Percentiles rank a stretch among this genome's conserved stretches.
These are phyloP conservation scores for Gilbertella persicaria DNA, from an alignment of 371 early-diverging fungal genomes.

Conservation along the genomic window DNA sequence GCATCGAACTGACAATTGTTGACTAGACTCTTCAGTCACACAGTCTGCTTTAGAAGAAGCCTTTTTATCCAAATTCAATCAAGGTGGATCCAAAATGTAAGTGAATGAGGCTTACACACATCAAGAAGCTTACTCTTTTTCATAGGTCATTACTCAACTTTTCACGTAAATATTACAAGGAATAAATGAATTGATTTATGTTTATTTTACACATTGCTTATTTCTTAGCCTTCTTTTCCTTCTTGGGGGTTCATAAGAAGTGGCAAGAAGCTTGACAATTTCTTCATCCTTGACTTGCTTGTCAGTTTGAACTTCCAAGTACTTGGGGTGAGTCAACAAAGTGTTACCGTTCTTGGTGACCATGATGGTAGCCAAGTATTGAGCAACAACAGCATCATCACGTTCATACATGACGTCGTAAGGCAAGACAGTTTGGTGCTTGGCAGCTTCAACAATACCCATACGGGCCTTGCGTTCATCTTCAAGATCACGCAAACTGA, in stretches of 20 bases:
- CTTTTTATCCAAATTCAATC: slow-evolving; percentile 55
- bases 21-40: slow-evolving; percentile 56
- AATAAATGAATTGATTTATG: background rate
- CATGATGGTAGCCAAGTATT: slow-evolving; percentile 89
- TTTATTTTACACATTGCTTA: slow-evolving; percentile 9
- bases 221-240: slow-evolving; percentile 22
- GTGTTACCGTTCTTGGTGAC: slow-evolving; percentile 84
- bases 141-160: slow-evolving; percentile 18
- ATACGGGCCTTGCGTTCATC: slow-evolving; percentile 91
- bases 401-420: slow-evolving; percentile 87
- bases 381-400: slow-evolving; percentile 80
- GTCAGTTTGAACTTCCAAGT: slow-evolving; percentile 70
- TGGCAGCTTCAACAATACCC: slow-evolving; percentile 91
- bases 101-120: background rate
- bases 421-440: slow-evolving; percentile 79
- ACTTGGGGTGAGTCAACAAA: slow-evolving; percentile 71
- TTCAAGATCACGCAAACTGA: slow-evolving; percentile 76
- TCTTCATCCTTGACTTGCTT: slow-evolving; percentile 78
- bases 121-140: background rate
- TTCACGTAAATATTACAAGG: slow-evolving; percentile 14
- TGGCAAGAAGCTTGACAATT: slow-evolving; percentile 64
- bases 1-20: background rate
- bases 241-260: slow-evolving; percentile 37
- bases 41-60: slow-evolving; percentile 66
- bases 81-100: slow-evolving; percentile 57